Conservation (phyloP, 257 asterid genomes). For the Solanum piurae region DNA sequence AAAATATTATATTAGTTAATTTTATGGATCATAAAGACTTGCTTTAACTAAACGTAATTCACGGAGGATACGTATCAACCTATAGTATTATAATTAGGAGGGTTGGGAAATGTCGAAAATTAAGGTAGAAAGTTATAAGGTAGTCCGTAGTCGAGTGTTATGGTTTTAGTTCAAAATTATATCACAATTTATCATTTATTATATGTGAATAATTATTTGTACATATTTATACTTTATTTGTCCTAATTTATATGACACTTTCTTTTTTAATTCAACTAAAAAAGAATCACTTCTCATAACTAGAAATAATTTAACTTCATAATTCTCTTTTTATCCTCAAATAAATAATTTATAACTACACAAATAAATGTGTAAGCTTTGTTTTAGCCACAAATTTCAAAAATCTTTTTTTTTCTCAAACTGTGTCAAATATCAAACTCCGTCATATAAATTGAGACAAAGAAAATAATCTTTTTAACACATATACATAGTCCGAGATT, state of each 20-base stretch:
- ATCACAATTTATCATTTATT: neutral
- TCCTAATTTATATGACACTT: too few relatives aligned
- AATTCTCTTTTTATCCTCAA: too few relatives aligned
- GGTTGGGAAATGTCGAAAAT: neutral
- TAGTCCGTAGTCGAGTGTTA: neutral
- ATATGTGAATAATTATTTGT: neutral
- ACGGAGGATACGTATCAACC: neutral
- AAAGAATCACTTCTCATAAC: too few relatives aligned
- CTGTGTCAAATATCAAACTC: too few relatives aligned
- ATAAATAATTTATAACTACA: too few relatives aligned
- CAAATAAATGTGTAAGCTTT: too few relatives aligned
- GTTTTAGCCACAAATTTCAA: too few relatives aligned
- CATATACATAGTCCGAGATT: neutral
- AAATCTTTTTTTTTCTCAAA: too few relatives aligned
- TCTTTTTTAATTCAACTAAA: too few relatives aligned
- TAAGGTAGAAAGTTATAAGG: neutral
- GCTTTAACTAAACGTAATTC: neutral
- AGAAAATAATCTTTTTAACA: neutral
- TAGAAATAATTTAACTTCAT: too few relatives aligned
- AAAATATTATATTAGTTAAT: neutral
- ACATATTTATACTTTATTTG: neutral
- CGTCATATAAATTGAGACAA: too few relatives aligned
- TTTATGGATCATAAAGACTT: neutral
- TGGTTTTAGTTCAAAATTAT: neutral
- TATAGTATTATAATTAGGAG: neutral